phyloP scores from a whole-genome alignment of 176 grass and related monocot species.

The Miscanthus lutarioriparius region DNA sequence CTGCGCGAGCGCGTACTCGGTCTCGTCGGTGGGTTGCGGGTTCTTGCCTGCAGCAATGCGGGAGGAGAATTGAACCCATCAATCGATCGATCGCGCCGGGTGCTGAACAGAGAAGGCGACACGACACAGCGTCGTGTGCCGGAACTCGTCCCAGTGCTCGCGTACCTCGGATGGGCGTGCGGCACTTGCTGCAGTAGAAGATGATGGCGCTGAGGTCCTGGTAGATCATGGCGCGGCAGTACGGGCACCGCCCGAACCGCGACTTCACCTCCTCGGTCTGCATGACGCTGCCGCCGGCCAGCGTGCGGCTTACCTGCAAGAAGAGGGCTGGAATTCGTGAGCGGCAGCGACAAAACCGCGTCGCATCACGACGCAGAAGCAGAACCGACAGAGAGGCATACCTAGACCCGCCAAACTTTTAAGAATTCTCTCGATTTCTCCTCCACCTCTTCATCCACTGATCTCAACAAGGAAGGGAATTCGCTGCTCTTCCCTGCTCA shows the following conservation, averaged over 20 bases:
- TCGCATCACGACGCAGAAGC: not conserved
- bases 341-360: not conserved
- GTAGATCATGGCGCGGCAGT: slow-evolving; percentile 71
- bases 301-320: not conserved
- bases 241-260: slow-evolving; percentile 63
- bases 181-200: slow-evolving; percentile 65
- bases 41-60: slow-evolving; percentile 42
- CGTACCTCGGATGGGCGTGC: slow-evolving; percentile 51
- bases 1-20: slow-evolving; percentile 49
- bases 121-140: not conserved
- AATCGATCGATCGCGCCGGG: not conserved
- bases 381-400: not conserved
- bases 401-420: not conserved
- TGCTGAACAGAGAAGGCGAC: not conserved
- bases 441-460: slow-evolving; percentile 11
- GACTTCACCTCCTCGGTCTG: slow-evolving; percentile 35
- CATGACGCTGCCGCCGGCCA: slow-evolving; percentile 5
- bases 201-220: slow-evolving; percentile 57
- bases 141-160: not conserved
- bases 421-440: not conserved
- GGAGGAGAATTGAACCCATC: not conserved
- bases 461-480: not conserved
- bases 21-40: slow-evolving; percentile 46
- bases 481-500: not conserved
- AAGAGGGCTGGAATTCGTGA: not conserved